These are phyloP conservation scores for Lagerstroemia speciosa DNA, from an alignment of 345 rosid species.

Conservation along the genomic window DNA sequence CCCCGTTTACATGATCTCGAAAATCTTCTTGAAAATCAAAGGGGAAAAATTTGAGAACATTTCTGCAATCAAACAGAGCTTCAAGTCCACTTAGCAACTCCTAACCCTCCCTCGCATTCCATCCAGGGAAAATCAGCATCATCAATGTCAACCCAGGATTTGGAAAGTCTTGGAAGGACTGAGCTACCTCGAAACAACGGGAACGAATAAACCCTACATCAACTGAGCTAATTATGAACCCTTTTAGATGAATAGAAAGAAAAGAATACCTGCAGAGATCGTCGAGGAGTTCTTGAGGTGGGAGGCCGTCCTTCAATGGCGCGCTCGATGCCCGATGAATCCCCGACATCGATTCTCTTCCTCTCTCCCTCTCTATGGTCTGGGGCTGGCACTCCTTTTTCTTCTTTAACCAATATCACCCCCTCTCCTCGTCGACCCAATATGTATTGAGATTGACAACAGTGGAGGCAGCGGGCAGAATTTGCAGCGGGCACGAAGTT, in stretches of 20 bases:
- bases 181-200: neutral
- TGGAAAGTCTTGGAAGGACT: neutral
- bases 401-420: too few relatives aligned
- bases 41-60: neutral
- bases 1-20: neutral
- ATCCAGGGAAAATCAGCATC: neutral
- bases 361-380: too few relatives aligned
- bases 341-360: slow-evolving; percentile 36
- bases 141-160: neutral
- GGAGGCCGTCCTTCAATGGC: slow-evolving; percentile 72
- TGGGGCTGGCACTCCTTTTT: too few relatives aligned
- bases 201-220: neutral
- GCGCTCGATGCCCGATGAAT: slow-evolving; percentile 65
- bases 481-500: too few relatives aligned
- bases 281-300: slow-evolving; percentile 95
- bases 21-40: neutral
- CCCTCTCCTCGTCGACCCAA: too few relatives aligned
- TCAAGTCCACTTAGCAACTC: neutral
- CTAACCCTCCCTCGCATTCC: neutral
- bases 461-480: too few relatives aligned
- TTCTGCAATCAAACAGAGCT: neutral
- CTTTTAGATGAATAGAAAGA: neutral
- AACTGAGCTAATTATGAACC: neutral
- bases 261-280: slow-evolving; percentile 90
- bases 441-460: too few relatives aligned